phyloP scores from a whole-genome alignment of 148 eudicot genomes.

The Amaranthus palmeri region DNA sequence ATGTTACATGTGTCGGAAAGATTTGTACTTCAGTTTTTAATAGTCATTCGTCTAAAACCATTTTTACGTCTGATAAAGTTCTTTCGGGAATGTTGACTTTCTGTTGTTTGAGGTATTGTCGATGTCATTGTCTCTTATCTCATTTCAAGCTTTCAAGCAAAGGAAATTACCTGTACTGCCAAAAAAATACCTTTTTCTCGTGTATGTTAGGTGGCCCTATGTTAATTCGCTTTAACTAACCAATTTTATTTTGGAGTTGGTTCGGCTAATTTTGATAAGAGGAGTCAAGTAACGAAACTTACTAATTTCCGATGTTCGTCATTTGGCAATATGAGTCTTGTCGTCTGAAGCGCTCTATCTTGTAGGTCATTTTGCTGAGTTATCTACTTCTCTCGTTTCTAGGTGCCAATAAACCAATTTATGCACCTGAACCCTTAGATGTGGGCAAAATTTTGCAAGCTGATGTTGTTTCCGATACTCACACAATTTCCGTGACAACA shows the following conservation, averaged over 20 bases:
- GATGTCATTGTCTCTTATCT: background rate
- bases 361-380: constrained; percentile 1
- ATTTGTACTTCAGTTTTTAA: background rate
- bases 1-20: background rate
- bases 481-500: constrained; percentile 61
- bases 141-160: too few relatives aligned
- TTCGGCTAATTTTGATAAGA: too few relatives aligned
- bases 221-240: too few relatives aligned
- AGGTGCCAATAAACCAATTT: constrained; percentile 87
- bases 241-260: too few relatives aligned
- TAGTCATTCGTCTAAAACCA: background rate
- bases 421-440: constrained; percentile 93
- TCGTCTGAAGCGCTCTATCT: constrained; percentile 8
- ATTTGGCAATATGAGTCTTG: constrained; percentile 1
- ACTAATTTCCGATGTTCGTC: background rate
- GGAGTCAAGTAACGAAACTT: too few relatives aligned
- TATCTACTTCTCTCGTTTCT: constrained; percentile 12
- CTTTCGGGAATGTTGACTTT: background rate
- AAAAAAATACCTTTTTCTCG: too few relatives aligned
- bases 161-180: too few relatives aligned
- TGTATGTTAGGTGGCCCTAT: too few relatives aligned
- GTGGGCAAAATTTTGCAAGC: constrained; percentile 81
- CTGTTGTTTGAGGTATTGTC: background rate
- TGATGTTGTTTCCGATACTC: constrained; percentile 59
- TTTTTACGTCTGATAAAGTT: background rate